A percentile compares a stretch with the other conserved stretches of the same genome.
These are phyloP conservation scores for Helianthus annuus DNA, from an alignment of 129 eudicot species.

Conservation along the genomic window HanXRQr2.0-SUNRISE NC_035438.2:82212705-82213204, in stretches of 20 bases:
- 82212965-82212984: background rate
- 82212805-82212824: background rate
- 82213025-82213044: constrained; percentile 71
- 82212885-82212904: background rate
- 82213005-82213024: background rate
- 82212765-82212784: background rate
- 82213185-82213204: constrained; percentile 13
- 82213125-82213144: constrained; percentile 72
- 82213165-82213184: constrained; percentile 92
- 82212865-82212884: background rate
- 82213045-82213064: constrained; percentile 75
- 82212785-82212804: background rate
- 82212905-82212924: background rate
- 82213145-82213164: constrained; percentile 82
- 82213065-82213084: constrained; percentile 78
- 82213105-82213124: constrained; percentile 87
- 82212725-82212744: background rate
- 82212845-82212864: background rate
- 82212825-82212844: background rate
- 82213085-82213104: constrained; percentile 64
- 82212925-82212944: background rate
- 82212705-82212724: background rate
- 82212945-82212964: background rate
- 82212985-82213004: background rate
- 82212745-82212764: background rate